Evolutionary conservation across 306 rosid genomes (phyloP).

Genomic region (Phaseolus lunatus): DNA sequence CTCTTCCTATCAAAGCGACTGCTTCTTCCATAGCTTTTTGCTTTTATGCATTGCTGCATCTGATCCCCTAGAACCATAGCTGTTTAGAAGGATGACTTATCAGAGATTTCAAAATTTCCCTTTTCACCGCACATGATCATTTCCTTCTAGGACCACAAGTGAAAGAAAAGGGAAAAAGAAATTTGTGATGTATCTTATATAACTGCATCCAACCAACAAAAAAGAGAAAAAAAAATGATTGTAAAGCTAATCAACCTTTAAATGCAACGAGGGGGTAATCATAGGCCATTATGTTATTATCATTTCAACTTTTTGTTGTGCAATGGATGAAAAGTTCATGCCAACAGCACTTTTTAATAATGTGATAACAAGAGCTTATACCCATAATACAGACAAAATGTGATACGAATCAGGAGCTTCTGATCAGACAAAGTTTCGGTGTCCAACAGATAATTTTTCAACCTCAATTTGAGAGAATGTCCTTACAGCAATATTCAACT

Average conservation of each 20-base stretch:
- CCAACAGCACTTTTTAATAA: slow-evolving; percentile 6
- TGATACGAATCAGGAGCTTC: slow-evolving; percentile 9
- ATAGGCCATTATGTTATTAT: slow-evolving; percentile 1
- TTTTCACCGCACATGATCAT: slow-evolving; percentile 43
- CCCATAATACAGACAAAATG: slow-evolving; percentile 21
- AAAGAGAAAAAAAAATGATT: not conserved
- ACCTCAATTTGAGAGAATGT: slow-evolving; percentile 54
- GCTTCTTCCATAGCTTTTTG: slow-evolving; percentile 41
- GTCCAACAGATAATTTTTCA: slow-evolving; percentile 41
- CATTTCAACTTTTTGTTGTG: slow-evolving; percentile 13
- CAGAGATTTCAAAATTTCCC: slow-evolving; percentile 35
- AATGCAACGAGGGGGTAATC: not conserved
- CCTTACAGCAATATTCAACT: slow-evolving; percentile 51
- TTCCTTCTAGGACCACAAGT: slow-evolving; percentile 37
- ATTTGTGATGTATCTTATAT: slow-evolving; percentile 20
- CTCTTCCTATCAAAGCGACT: slow-evolving; percentile 51
- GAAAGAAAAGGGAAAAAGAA: not conserved
- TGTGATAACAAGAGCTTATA: slow-evolving; percentile 17
- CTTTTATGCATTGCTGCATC: slow-evolving; percentile 43
- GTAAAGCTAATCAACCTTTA: slow-evolving; percentile 25
- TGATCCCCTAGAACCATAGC: slow-evolving; percentile 37
- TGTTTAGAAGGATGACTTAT: slow-evolving; percentile 20
- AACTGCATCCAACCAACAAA: slow-evolving; percentile 13
- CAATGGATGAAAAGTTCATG: slow-evolving; percentile 7
- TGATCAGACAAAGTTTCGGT: slow-evolving; percentile 39